Evolutionary conservation across 1,284 basidiomycete species (phyloP).

Genomic region (Ceratobasidium theobromae): DNA sequence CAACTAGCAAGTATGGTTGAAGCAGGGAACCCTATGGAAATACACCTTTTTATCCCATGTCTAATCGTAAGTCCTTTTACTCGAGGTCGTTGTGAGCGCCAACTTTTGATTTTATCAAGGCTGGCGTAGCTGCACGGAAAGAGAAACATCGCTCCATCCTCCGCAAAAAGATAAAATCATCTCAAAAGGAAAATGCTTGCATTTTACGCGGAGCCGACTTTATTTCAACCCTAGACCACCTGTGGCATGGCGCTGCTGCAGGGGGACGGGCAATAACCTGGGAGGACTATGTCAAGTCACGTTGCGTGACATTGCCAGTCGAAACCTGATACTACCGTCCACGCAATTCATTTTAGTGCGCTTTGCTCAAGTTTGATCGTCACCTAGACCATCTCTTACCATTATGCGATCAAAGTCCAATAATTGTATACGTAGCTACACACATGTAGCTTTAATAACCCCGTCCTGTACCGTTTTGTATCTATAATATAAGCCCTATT

Average conservation of each 20-base stretch:
- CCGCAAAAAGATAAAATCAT: background rate
- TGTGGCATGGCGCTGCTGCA: constrained; percentile 21
- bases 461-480: too few species aligned
- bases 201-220: constrained; percentile 1
- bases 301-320: background rate
- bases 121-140: background rate
- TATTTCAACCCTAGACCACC: background rate
- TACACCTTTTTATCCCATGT: background rate
- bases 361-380: too few species aligned
- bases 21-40: background rate
- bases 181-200: background rate
- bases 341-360: too few species aligned
- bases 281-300: constrained; percentile 9
- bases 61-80: background rate
- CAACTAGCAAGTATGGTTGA: background rate
- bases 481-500: too few species aligned
- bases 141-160: constrained; percentile 6
- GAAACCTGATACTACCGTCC: too few species aligned
- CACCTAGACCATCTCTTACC: too few species aligned
- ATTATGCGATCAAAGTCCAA: too few species aligned
- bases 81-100: background rate
- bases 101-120: background rate
- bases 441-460: too few species aligned
- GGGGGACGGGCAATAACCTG: background rate
- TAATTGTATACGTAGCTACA: too few species aligned